These are phyloP conservation scores for Endothia cerciana DNA, from an alignment of 2,329 filamentous ascomycete genomes.

Conservation along the genomic window DNA sequence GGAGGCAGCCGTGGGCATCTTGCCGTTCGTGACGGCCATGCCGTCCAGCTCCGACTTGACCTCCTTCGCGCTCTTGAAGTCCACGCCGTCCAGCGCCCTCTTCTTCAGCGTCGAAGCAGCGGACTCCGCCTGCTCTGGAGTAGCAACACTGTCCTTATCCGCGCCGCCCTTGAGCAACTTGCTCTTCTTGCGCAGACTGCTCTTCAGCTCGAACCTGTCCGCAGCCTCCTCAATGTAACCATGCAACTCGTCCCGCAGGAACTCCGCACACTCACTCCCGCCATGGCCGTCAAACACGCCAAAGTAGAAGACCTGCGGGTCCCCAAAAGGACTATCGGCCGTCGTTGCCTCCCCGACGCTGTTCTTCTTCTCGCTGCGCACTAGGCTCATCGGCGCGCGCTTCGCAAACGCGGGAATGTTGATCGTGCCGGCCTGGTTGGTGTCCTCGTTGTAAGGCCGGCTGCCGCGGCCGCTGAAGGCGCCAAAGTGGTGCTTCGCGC, in stretches of 20 bases:
- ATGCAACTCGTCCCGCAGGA: constrained; percentile 82
- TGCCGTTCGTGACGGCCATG: constrained; percentile 38
- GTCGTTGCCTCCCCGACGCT: constrained; percentile 64
- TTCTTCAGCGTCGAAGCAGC: constrained; percentile 22
- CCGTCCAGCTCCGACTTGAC: constrained; percentile 44
- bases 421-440: constrained; percentile 91
- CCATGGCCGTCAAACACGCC: constrained; percentile 96
- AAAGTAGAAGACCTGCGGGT: constrained; percentile 98
- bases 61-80: constrained; percentile 56
- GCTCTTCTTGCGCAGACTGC: constrained; percentile 63
- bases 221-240: constrained; percentile 86
- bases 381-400: constrained; percentile 69
- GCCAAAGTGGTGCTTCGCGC: constrained; percentile 96
- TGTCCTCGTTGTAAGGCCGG: constrained; percentile 89
- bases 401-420: constrained; percentile 92
- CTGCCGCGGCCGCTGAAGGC: constrained; percentile 78
- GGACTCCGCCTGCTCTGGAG: constrained; percentile 20
- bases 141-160: constrained; percentile 18
- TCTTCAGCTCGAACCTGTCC: constrained; percentile 74
- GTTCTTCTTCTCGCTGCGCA: constrained; percentile 49
- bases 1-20: constrained; percentile 42
- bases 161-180: constrained; percentile 31
- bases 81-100: constrained; percentile 39
- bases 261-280: constrained; percentile 84
- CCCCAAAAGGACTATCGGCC: constrained; percentile 78